Conservation (phyloP, 2,329 filamentous ascomycete genomes). For the Fusarium continuum region DNA sequence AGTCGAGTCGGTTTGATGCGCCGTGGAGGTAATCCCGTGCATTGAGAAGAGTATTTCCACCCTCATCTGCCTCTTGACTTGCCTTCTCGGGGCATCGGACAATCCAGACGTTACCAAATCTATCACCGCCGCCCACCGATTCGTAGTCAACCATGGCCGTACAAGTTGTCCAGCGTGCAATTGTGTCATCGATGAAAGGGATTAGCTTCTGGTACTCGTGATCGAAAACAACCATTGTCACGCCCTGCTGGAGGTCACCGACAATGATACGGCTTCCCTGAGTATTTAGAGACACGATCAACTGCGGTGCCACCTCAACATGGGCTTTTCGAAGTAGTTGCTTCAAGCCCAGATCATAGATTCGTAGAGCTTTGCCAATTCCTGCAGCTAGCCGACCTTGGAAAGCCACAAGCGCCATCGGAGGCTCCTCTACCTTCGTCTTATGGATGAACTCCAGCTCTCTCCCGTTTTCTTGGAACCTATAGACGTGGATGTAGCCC, state of each 20-base stretch:
- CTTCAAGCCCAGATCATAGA: constrained; percentile 93
- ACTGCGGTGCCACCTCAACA: constrained; percentile 77
- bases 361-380: constrained; percentile 80
- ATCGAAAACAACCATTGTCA: constrained; percentile 95
- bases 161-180: constrained; percentile 90
- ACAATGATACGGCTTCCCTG: constrained; percentile 92
- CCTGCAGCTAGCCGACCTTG: constrained; percentile 89
- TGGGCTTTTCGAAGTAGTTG: constrained; percentile 93
- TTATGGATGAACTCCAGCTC: constrained; percentile 96
- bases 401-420: constrained; percentile 87
- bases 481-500: constrained; percentile 92
- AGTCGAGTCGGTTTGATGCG: constrained; percentile 80
- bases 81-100: constrained; percentile 86
- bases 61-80: constrained; percentile 90
- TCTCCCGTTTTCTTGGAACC: constrained; percentile 84
- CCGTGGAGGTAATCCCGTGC: constrained; percentile 91
- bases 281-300: constrained; percentile 89
- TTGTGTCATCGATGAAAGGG: constrained; percentile 89
- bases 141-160: constrained; percentile 98
- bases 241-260: constrained; percentile 90
- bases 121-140: constrained; percentile 92
- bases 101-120: constrained; percentile 96
- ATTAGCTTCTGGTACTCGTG: constrained; percentile 94
- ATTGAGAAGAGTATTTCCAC: constrained; percentile 86
- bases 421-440: constrained; percentile 89